Evolutionary conservation across 1,284 basidiomycete genomes (phyloP).

Genomic region (Tilletia walkeri): DNA sequence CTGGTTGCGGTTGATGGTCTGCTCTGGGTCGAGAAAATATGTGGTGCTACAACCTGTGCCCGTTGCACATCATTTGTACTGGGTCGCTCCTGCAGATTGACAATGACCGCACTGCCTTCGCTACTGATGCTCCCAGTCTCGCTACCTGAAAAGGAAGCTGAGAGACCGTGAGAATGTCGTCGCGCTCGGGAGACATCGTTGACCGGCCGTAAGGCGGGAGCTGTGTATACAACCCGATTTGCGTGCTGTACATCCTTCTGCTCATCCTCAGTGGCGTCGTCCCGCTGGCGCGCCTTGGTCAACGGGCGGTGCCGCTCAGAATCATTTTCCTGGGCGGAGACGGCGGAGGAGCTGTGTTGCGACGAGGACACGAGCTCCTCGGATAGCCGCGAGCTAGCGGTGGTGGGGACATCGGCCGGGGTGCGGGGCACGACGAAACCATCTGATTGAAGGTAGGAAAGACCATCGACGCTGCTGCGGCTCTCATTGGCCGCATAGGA

Average conservation of each 20-base stretch:
- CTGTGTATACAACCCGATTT: not conserved
- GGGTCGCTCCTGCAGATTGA: slow-evolving; percentile 1
- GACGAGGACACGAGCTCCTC: not conserved
- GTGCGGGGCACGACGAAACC: not conserved
- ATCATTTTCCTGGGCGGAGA: not conserved
- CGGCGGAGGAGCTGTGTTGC: not conserved
- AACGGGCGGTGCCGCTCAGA: not conserved
- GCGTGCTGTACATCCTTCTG: not conserved
- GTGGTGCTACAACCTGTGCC: not conserved
- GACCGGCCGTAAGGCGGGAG: not conserved
- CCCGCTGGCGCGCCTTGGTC: not conserved
- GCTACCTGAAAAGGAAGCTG: slow-evolving; percentile 1
- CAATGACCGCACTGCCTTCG: slow-evolving; percentile 4
- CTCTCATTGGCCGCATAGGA: not conserved
- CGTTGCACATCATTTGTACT: slow-evolving; percentile 2
- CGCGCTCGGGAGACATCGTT: not conserved
- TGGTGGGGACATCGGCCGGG: slow-evolving; percentile 5
- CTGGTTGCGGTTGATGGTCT: slow-evolving; percentile 1
- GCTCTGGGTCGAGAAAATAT: not conserved
- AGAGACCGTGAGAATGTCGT: not conserved
- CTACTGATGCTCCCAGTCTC: not conserved
- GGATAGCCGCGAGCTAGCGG: not conserved
- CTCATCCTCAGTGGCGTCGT: not conserved
- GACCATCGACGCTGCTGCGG: slow-evolving; percentile 8
- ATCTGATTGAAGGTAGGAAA: slow-evolving; percentile 3